phyloP scores from a whole-genome alignment of 2,329 filamentous ascomycete species.

The Bisporella sp. region DNA sequence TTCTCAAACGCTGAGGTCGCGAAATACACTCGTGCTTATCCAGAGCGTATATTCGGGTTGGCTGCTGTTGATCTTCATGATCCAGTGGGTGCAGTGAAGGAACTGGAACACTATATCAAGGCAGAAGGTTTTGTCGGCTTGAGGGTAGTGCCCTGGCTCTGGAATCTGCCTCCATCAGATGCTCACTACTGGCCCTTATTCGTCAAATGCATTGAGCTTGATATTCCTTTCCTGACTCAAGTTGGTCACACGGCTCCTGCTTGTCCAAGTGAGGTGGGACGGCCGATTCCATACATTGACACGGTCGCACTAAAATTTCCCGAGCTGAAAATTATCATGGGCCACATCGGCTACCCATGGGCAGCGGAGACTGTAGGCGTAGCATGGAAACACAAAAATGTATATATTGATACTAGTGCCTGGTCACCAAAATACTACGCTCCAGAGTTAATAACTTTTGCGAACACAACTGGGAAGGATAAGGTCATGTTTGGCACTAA shows the following conservation, averaged over 20 bases:
- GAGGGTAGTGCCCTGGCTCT: slow-evolving; percentile 22
- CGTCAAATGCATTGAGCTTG: slow-evolving; percentile 24
- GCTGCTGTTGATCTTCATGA: slow-evolving; percentile 21
- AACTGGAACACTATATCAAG: slow-evolving; percentile 22
- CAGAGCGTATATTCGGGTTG: slow-evolving; percentile 11
- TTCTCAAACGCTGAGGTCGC: slow-evolving; percentile 21
- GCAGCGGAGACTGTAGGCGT: slow-evolving; percentile 17
- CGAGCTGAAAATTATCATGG: slow-evolving; percentile 17
- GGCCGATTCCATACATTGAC: slow-evolving; percentile 23
- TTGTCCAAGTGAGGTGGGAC: slow-evolving; percentile 23
- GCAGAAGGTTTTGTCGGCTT: slow-evolving; percentile 20
- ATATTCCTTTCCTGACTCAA: slow-evolving; percentile 21
- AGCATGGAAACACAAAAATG: slow-evolving; percentile 23
- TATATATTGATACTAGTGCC: slow-evolving; percentile 22
- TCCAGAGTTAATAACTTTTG: slow-evolving; percentile 10
- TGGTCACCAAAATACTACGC: slow-evolving; percentile 21
- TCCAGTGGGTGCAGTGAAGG: slow-evolving; percentile 20
- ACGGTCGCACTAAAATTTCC: slow-evolving; percentile 20
- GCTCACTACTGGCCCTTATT: slow-evolving; percentile 16
- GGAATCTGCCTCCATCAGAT: slow-evolving; percentile 21
- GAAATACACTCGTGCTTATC: slow-evolving; percentile 9
- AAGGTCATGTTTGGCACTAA: slow-evolving; percentile 25
- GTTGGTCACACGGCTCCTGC: slow-evolving; percentile 22
- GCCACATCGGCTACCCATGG: slow-evolving; percentile 22
- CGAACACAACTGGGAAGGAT: slow-evolving; percentile 19